phyloP scores from a whole-genome alignment of 208 protist species.

The Leptomonas seymouri region DNA sequence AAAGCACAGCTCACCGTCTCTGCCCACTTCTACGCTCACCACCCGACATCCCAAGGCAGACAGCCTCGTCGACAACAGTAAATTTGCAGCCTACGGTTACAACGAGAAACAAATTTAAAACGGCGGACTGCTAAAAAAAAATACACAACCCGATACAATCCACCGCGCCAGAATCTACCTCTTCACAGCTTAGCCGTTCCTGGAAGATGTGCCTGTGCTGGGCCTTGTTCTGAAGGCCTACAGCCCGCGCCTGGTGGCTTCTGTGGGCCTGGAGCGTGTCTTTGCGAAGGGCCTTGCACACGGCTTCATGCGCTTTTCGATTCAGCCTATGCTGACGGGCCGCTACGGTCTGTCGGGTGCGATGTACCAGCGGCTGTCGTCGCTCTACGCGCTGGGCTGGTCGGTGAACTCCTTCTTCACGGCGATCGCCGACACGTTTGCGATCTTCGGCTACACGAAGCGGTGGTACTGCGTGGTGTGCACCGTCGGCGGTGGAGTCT shows the following conservation, averaged over 20 bases:
- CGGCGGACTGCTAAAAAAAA: no score
- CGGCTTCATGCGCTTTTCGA: slow-evolving; percentile 27
- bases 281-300: slow-evolving; percentile 23
- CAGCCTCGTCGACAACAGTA: no score
- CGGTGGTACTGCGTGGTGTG: slow-evolving; percentile 71
- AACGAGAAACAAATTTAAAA: no score
- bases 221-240: slow-evolving; percentile 30
- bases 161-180: slow-evolving; percentile 28
- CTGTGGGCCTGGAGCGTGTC: slow-evolving; percentile 23
- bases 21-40: no score
- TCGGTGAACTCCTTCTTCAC: slow-evolving; percentile 68
- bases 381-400: slow-evolving; percentile 58
- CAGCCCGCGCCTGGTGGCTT: slow-evolving; percentile 17
- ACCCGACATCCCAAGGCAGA: no score
- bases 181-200: slow-evolving; percentile 14
- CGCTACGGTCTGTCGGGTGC: slow-evolving; percentile 42
- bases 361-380: slow-evolving; percentile 60
- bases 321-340: slow-evolving; percentile 32
- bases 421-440: slow-evolving; percentile 63
- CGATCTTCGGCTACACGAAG: slow-evolving; percentile 76
- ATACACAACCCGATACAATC: no score
- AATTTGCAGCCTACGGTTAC: no score
- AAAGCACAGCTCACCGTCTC: no score
- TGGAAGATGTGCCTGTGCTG: slow-evolving; percentile 32
- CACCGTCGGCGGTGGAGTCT: slow-evolving; percentile 38